These are phyloP conservation scores for Leptodontidium sp. DNA, from an alignment of 2,329 filamentous ascomycete species.

Conservation along the genomic window DNA sequence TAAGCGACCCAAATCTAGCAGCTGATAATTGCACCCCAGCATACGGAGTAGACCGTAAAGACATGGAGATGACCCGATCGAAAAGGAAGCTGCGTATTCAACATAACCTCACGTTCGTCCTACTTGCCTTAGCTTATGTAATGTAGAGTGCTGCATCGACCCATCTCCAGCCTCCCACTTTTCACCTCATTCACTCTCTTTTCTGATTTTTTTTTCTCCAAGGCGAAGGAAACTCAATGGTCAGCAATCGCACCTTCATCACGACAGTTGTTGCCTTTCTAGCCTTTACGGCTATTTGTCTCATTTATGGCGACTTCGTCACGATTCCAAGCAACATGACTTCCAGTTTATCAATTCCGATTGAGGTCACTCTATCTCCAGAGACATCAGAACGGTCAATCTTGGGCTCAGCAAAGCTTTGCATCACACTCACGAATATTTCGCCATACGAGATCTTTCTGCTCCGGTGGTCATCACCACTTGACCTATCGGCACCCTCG, in stretches of 20 bases:
- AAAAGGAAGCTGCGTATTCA: no score
- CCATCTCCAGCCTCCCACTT: neutral
- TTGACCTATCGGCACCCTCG: slow-evolving; percentile 47
- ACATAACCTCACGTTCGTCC: no score
- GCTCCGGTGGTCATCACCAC: slow-evolving; percentile 49
- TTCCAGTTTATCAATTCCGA: neutral
- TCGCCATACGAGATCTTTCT: slow-evolving; percentile 45
- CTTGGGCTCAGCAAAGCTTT: slow-evolving; percentile 13
- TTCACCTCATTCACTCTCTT: neutral
- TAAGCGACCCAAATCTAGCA: neutral
- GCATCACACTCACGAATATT: slow-evolving; percentile 40
- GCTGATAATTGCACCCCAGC: neutral
- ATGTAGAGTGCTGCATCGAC: neutral
- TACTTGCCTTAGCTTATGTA: neutral
- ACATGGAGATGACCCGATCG: no score
- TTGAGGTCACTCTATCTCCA: neutral
- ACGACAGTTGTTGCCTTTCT: neutral
- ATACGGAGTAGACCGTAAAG: neutral
- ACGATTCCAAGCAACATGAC: no score
- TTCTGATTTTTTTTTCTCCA: neutral
- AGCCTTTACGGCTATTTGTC: neutral
- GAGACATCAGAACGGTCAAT: slow-evolving; percentile 7
- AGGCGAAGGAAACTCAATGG: neutral
- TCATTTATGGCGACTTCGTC: neutral
- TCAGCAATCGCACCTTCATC: neutral